A percentile compares a stretch with the other conserved stretches of the same genome.
These are phyloP conservation scores for Neurospora sp. DNA, from an alignment of 495 filamentous ascomycete species.

Conservation along the genomic window DNA sequence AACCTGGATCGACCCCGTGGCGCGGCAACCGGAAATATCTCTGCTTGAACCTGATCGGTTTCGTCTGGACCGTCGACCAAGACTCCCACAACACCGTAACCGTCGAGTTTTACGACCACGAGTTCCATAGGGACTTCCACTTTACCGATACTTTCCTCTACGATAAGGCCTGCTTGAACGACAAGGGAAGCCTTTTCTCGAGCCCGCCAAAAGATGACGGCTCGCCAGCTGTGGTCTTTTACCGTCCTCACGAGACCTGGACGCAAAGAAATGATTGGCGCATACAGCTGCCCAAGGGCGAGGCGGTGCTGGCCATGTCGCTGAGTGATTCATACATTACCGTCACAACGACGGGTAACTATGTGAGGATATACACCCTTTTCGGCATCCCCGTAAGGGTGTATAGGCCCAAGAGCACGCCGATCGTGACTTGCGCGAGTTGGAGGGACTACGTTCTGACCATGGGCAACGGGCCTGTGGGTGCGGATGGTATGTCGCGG, in stretches of 20 bases:
- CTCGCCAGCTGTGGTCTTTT: conserved; percentile 77
- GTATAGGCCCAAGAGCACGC: conserved; percentile 79
- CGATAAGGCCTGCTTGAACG: conserved; percentile 85
- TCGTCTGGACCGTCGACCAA: conserved; percentile 95
- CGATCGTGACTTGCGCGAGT: conserved; percentile 81
- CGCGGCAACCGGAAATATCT: conserved; percentile 86
- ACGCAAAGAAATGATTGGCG: conserved; percentile 85
- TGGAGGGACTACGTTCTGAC: conserved; percentile 93
- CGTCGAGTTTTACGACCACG: conserved; percentile 93
- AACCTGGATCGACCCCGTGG: conserved; percentile 93
- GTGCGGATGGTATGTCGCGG: conserved; percentile 59
- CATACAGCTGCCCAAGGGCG: conserved; percentile 68
- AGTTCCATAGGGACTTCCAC: conserved; percentile 86
- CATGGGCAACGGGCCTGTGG: conserved; percentile 81
- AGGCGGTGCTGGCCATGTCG: conserved; percentile 77
- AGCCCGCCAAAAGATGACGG: conserved; percentile 55
- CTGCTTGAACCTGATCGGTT: conserved; percentile 83
- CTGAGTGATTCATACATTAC: conserved; percentile 85
- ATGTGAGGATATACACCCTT: conserved; percentile 85
- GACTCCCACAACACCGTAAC: conserved; percentile 91
- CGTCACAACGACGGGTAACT: conserved; percentile 71
- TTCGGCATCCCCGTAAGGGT: conserved; percentile 83
- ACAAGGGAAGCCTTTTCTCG: conserved; percentile 78
- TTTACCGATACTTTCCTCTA: conserved; percentile 94
- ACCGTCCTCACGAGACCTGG: conserved; percentile 95